Base-by-base conservation (phyloP, 176 grass and related monocot genomes). In the Eragrostis curvula region DNA sequence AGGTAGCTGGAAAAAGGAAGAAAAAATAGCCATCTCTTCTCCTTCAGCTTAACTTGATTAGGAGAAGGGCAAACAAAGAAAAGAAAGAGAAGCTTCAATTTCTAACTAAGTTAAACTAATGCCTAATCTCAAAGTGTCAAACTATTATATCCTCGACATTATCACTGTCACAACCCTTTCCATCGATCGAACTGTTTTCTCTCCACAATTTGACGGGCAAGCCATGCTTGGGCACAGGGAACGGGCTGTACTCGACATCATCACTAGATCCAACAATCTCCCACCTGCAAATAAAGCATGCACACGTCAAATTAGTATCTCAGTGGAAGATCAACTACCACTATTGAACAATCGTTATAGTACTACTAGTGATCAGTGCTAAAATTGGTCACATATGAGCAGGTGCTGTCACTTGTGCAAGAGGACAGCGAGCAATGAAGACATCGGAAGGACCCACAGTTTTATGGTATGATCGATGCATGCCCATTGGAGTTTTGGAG, bases 201-300 rank as follows among this genome's bases (percentile, higher is more conserved):
- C 83, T 75, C 89, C 87, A 79, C 40, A 96, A 51, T 50, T 81
- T 96, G 7, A 68, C 70, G 17, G 79, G 89, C 44, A 99, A 46
- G 10, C 97, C 97, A 17, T 92, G 73, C 65, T 93, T 92, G n/a
- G 97, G 97, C 14, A 99, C 85, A 18, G 97, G 97, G 84, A 99
- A 99, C n/a, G 97, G 97, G 52, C 87, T 87, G 85, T 92, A 96
- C 91, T 99, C 93, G 18, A 92, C 80, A 77, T 94, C 93, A 61
- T 81, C 84, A 1, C 74, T 61, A 32, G 85, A 87, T 50, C 69
- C 93, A 66, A 83, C 45, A 3, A 90, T 73, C 70, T 99, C 89
- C 77, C 85, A 99, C 78, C 93, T 99, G 87, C 86, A 87, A 80
- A 69, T 58, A 1, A 83, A 76, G 28, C 57, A 90, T 11, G 40